These are phyloP conservation scores for Mucor mucedo DNA, from an alignment of 371 early-diverging fungal genomes.

Conservation along the genomic window DNA sequence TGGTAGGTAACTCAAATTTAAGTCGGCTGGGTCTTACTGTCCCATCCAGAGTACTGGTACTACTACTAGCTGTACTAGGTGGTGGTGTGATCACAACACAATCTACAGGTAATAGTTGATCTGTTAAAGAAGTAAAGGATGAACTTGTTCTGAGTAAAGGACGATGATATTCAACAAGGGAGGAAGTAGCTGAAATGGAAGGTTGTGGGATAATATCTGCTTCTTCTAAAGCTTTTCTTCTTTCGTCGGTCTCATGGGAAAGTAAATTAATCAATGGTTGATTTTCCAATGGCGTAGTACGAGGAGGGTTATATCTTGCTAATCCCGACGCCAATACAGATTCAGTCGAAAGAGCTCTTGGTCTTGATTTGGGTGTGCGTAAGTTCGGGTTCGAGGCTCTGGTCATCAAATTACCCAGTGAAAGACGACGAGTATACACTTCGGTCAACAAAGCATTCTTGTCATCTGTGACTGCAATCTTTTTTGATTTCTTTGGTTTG, in stretches of 20 bases:
- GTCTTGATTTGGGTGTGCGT: slow-evolving; percentile 7
- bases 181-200: background rate
- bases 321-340: slow-evolving; percentile 1
- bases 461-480: slow-evolving; percentile 5
- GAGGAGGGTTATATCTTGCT: background rate
- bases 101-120: slow-evolving; percentile 26
- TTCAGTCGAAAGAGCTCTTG: slow-evolving; percentile 29
- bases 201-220: background rate
- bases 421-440: slow-evolving; percentile 24
- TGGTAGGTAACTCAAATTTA: slow-evolving; percentile 23
- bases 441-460: slow-evolving; percentile 13
- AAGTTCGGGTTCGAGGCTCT: background rate
- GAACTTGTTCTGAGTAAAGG: slow-evolving; percentile 25
- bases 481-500: slow-evolving; percentile 30
- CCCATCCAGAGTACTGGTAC: background rate
- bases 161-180: slow-evolving; percentile 2
- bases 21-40: slow-evolving; percentile 20
- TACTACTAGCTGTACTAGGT: background rate
- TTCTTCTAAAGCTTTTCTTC: slow-evolving; percentile 11
- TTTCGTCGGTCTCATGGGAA: slow-evolving; percentile 17
- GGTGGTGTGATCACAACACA: background rate
- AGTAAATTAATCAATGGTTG: slow-evolving; percentile 17
- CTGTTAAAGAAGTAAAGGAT: slow-evolving; percentile 29
- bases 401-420: slow-evolving; percentile 24
- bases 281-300: background rate